Conservation (phyloP, 2,329 filamentous ascomycete species). For the Aspergillus amoenus region DNA sequence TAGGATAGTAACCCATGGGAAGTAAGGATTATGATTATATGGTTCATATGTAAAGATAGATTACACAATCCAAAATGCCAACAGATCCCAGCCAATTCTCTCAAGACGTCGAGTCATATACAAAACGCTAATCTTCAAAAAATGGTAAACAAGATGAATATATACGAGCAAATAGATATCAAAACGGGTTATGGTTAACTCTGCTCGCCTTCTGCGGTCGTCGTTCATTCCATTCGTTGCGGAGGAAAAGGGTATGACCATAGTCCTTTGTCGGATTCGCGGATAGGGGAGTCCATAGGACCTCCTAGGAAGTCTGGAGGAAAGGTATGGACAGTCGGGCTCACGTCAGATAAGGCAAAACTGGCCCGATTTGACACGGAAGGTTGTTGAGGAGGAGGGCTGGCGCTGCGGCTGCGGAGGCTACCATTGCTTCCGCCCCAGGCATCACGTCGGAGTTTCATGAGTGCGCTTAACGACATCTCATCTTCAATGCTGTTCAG, state of each 20-base stretch:
- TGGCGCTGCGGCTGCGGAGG: constrained; percentile 54
- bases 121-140: constrained; percentile 10
- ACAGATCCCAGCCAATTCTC: constrained; percentile 3
- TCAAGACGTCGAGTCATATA: constrained; percentile 11
- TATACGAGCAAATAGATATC: neutral
- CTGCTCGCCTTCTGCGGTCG: neutral
- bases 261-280: constrained; percentile 12
- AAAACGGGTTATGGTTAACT: neutral
- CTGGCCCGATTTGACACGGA: constrained; percentile 35
- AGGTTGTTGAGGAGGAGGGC: constrained; percentile 41
- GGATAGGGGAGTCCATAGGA: constrained; percentile 18
- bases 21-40: constrained; percentile 1
- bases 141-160: constrained; percentile 1
- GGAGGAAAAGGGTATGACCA: constrained; percentile 2
- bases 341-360: constrained; percentile 36
- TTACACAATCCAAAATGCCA: constrained; percentile 1
- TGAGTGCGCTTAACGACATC: constrained; percentile 70
- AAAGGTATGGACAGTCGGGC: constrained; percentile 24
- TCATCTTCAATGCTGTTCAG: constrained; percentile 63
- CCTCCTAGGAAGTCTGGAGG: constrained; percentile 21
- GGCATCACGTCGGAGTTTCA: constrained; percentile 70
- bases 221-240: constrained; percentile 1
- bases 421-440: constrained; percentile 82
- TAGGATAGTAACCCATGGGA: neutral
- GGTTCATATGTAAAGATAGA: neutral